Percentiles rank a stretch among this genome's conserved stretches.
Conservation (phyloP, 192 early-diverging fungal genomes). For the Backusella circina region DNA sequence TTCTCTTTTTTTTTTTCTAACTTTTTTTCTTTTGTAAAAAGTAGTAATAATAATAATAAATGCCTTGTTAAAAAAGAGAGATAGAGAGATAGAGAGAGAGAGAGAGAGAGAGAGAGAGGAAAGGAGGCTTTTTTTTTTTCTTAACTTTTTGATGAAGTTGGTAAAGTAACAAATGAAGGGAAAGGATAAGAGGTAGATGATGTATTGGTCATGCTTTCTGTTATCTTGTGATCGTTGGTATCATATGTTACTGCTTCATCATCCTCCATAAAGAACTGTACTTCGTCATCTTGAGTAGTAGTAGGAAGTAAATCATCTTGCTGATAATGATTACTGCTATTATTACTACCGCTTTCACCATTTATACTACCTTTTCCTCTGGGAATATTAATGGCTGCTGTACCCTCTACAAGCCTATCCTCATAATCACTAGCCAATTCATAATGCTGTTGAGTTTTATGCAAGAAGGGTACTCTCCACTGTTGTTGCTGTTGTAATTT, state of each 20-base stretch:
- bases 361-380: background rate
- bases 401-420: background rate
- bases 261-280: slow-evolving; percentile 26
- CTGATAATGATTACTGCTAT: background rate
- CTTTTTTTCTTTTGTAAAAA: slow-evolving; percentile 1
- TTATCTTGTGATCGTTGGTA: background rate
- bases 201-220: background rate
- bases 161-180: slow-evolving; percentile 11
- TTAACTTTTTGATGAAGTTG: slow-evolving; percentile 3
- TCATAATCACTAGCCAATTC: background rate
- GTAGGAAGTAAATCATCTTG: slow-evolving; percentile 5
- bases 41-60: background rate
- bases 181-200: background rate
- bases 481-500: background rate
- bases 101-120: too few relatives aligned
- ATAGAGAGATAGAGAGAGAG: too few relatives aligned
- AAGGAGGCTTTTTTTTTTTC: background rate
- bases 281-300: slow-evolving; percentile 14
- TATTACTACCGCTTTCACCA: background rate
- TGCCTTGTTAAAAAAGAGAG: too few relatives aligned
- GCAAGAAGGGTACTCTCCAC: background rate
- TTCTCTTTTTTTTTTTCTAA: background rate
- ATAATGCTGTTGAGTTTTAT: background rate
- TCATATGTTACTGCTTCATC: slow-evolving; percentile 11
- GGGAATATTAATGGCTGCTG: slow-evolving; percentile 21